Percentiles rank a stretch among this genome's conserved stretches.
These are phyloP conservation scores for Phlebiopsis gigantea DNA, from an alignment of 768 basidiomycete species.

Conservation along the genomic window DNA sequence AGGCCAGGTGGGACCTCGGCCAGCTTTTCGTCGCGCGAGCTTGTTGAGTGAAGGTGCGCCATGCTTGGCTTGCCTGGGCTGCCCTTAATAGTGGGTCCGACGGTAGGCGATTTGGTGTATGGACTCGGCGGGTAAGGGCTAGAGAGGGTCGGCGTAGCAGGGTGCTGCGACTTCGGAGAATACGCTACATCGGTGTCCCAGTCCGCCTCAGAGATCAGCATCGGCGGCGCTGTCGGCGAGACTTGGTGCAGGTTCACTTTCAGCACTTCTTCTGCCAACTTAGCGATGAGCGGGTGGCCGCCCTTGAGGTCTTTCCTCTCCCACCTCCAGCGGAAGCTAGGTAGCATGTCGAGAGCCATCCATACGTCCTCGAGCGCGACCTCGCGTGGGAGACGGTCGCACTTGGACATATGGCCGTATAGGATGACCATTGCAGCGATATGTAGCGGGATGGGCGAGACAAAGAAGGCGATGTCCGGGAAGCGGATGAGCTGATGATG, in stretches of 20 bases:
- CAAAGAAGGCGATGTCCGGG: conserved; percentile 85
- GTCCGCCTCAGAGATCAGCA: conserved; percentile 38
- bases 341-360: conserved; percentile 85
- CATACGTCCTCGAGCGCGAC: conserved; percentile 78
- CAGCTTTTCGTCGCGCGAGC: conserved; percentile 32
- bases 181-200: conserved; percentile 36
- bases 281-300: conserved; percentile 79
- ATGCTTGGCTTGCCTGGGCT: conserved; percentile 11
- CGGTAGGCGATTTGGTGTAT: conserved; percentile 25
- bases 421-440: conserved; percentile 90
- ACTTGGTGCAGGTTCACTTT: conserved; percentile 64
- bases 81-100: conserved; percentile 8
- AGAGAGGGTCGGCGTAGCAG: conserved; percentile 29
- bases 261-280: conserved; percentile 77
- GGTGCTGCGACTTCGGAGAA: conserved; percentile 16
- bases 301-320: conserved; percentile 78
- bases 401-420: conserved; percentile 80
- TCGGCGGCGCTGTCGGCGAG: conserved; percentile 31
- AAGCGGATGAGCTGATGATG: conserved; percentile 80
- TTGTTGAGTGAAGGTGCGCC: conserved; percentile 1
- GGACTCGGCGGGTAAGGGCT: conserved; percentile 24
- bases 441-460: conserved; percentile 83
- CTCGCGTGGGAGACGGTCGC: conserved; percentile 56
- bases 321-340: conserved; percentile 90
- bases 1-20: conserved; percentile 63